Percentiles rank a stretch among this genome's conserved stretches.
Evolutionary conservation across 805 yeast species (phyloP).

Genomic region (Kregervanrija fluxuum): DNA sequence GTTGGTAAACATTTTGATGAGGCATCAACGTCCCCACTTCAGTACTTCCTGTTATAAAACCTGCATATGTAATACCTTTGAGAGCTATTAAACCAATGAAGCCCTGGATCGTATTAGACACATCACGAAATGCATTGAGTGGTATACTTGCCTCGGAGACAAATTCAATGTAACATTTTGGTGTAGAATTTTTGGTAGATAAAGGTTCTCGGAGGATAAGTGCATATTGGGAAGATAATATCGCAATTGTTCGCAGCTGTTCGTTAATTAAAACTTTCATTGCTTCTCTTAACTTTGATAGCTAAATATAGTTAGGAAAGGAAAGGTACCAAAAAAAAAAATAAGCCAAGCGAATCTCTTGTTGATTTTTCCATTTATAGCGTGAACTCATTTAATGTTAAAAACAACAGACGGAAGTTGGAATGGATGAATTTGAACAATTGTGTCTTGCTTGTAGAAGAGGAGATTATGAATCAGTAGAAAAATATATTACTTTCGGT

Average conservation of each 20-base stretch:
- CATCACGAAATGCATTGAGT: constrained; percentile 18
- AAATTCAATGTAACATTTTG: constrained; percentile 46
- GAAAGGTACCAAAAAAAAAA: too few species aligned
- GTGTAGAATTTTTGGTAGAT: constrained; percentile 7
- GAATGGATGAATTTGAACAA: constrained; percentile 29
- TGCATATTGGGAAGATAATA: constrained; percentile 29
- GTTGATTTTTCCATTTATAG: too few species aligned
- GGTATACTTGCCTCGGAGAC: constrained; percentile 29
- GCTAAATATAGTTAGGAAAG: too few species aligned
- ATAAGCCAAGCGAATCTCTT: too few species aligned
- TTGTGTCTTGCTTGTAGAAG: constrained; percentile 60
- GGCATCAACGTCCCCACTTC: constrained; percentile 52
- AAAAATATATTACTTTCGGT: constrained; percentile 46
- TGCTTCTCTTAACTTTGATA: too few species aligned
- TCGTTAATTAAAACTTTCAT: too few species aligned
- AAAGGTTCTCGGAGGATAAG: constrained; percentile 44
- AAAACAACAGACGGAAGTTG: too few species aligned
- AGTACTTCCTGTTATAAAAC: constrained; percentile 46
- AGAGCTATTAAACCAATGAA: constrained; percentile 54
- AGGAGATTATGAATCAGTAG: constrained; percentile 64
- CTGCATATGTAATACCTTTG: constrained; percentile 48
- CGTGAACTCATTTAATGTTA: too few species aligned
- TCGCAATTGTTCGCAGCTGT: too few species aligned
- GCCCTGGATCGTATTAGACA: constrained; percentile 31
- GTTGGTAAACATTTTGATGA: constrained; percentile 43